These are phyloP conservation scores for Cenchrus purpureus DNA, from an alignment of 176 grass and related monocot species.

Conservation along the genomic window DNA sequence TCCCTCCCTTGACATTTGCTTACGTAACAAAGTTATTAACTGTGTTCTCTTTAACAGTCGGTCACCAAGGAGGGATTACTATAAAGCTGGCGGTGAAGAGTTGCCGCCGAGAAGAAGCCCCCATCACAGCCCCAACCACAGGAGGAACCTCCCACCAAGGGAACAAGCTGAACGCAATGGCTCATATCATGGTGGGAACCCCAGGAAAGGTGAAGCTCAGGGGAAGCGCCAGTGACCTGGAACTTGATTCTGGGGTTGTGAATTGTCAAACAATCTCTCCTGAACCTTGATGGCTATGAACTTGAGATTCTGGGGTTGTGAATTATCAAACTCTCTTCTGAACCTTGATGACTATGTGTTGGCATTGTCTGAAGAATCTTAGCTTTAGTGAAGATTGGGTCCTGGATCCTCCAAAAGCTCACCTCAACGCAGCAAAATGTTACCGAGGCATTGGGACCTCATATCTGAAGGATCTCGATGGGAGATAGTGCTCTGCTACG, in stretches of 20 bases:
- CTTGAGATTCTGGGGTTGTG: not conserved
- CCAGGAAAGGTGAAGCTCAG: constrained; percentile 8
- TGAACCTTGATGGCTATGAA: constrained; percentile 3
- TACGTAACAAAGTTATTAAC: not conserved
- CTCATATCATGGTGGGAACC: constrained; percentile 25
- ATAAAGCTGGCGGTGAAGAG: constrained; percentile 32
- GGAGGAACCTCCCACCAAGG: constrained; percentile 49
- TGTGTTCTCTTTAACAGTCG: constrained; percentile 11
- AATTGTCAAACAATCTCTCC: not conserved
- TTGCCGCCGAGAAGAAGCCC: constrained; percentile 41
- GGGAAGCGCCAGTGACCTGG: constrained; percentile 36
- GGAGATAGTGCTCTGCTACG: not conserved
- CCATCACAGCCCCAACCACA: constrained; percentile 49
- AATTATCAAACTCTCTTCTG: not conserved
- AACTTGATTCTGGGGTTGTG: not conserved
- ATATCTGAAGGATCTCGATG: not conserved
- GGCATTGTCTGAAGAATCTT: not conserved
- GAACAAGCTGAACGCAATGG: constrained; percentile 51
- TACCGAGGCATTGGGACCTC: not conserved
- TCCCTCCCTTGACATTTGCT: constrained; percentile 17
- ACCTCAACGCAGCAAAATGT: not conserved
- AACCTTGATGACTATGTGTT: constrained; percentile 2
- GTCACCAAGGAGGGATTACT: constrained; percentile 42
- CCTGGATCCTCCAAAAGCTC: not conserved
- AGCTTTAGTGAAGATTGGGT: not conserved